Base-by-base conservation (phyloP, 164 flowering plant genomes). In the Tetracentron sinense region DNA sequence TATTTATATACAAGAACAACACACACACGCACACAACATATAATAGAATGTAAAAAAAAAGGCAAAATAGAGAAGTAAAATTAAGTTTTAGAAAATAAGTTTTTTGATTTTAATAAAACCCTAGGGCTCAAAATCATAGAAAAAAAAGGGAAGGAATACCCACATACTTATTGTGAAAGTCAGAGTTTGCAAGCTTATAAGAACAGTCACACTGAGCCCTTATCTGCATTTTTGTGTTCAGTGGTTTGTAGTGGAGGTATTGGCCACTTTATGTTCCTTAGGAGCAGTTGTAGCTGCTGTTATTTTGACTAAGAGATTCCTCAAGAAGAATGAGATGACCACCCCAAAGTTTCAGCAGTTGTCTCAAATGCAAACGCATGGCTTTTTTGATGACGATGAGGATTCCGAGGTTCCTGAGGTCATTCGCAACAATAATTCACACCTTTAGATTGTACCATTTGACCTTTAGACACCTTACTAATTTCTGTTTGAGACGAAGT, bases 261-360 rank as follows among this genome's bases (percentile, higher is more conserved):
- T 61, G 26, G 42, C 38, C 38, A 29, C 60, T 46, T 65, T 53
- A 48, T 60, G 65, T 56, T 61, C 48, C 29, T 29, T 61, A 27
- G 74, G 61, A 48, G 65, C 60, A 48, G 62, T 61, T 26, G 49
- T 33, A 16, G 69, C 14, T 54, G 65, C 54, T 54, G 56, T 61
- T 60, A 56, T 62, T 21, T 60, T 33, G 16, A n/a, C 12, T 0
- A 65, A 60, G 52, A 65, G 26, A 55, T 65, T 26, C 11, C 55
- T 19, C 25, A 22, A 47, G 56, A 54, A 59, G 58, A 54, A 31
- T 2, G 62, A 60, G 46, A 33, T 7, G 20, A 21, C 30, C 1
- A 42, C 21, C 7, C 12, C 62, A 23, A 71, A 71, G 61, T 71
- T 71, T 61, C 74, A 54, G 57, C 74, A 71, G 52, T 30, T 71